Evolutionary conservation across 768 basidiomycete species (phyloP).

Genomic region (Calocybe cyanea): DNA sequence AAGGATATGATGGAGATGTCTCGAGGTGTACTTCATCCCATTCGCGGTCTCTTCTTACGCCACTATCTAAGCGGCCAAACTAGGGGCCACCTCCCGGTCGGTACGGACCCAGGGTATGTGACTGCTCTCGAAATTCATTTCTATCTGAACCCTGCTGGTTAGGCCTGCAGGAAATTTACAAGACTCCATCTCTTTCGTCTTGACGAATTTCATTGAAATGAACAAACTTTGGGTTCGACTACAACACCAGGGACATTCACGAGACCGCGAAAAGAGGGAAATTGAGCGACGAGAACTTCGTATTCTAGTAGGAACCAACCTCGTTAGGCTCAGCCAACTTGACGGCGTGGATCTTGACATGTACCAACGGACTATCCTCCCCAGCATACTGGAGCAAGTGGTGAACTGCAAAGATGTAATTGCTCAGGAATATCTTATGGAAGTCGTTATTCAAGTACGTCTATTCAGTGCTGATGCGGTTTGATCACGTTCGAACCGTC

Average conservation of each 20-base stretch:
- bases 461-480: not conserved
- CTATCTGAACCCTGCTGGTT: conserved; percentile 1
- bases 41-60: conserved; percentile 89
- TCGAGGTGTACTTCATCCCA: conserved; percentile 94
- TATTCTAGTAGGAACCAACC: conserved; percentile 96
- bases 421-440: conserved; percentile 99
- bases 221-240: conserved; percentile 99
- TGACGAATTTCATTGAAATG: conserved; percentile 99
- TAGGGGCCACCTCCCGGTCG: conserved; percentile 91
- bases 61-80: conserved; percentile 98
- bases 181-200: conserved; percentile 92
- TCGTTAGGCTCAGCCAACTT: conserved; percentile 91
- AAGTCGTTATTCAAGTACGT: conserved; percentile 94
- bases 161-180: conserved; percentile 88
- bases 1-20: conserved; percentile 99
- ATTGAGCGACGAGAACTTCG: conserved; percentile 92
- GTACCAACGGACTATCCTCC: conserved; percentile 83
- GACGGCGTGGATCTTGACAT: conserved; percentile 95
- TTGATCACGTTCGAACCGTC: too few relatives aligned
- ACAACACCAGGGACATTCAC: conserved; percentile 96
- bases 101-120: conserved; percentile 73
- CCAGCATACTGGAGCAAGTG: conserved; percentile 93
- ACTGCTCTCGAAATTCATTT: conserved; percentile 1
- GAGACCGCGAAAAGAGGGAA: conserved; percentile 96
- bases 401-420: conserved; percentile 99